Evolutionary conservation across 805 yeast species (phyloP), one percentile per base, ranked within the genome.

Genomic region (Candida arabinofermentans): DNA sequence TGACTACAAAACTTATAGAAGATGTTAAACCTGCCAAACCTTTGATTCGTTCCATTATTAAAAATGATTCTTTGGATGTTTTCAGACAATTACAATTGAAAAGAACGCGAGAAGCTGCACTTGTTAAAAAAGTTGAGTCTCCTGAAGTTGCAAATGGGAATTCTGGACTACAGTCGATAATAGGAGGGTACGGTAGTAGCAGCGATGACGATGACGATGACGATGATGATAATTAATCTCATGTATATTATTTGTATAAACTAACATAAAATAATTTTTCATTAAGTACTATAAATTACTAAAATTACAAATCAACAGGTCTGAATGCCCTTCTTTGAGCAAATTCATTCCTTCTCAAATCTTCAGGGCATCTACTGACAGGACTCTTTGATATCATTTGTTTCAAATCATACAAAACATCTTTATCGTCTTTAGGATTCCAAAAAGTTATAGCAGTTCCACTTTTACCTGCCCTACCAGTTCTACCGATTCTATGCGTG

Each of bases 401-500:
- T 56, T 69, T 68, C 54, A 81, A 59, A 47, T 74, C 81, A 40
- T 62, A 60, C 40, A 83, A 70, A 1, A 79, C 64, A 1, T 66
- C 74, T 12, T 64, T 61, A 51, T 84, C 90, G 4, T 71, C 71
- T 6, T 43, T 43, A 10, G 72, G 72, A 41, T 76, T 78, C 47
- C 89, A 60, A 49, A 86, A 85, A 0, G 96, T 84, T 10, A 81
- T 68, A 4, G 96, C 83, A 8, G 74, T 69, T 34, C 99, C 99
- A 5, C 58, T 59, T 36, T 76, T 78, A 0, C 97, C 98, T 0
- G 96, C 97, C 62, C 99, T 77, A 29, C 98, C 99, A 0, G 99
- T 91, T 65, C 99, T 80, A 43, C 99, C 99, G 38, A 91, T 83
- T 57, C 98, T 74, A 64, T 91, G 99, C 16, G 91, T 77, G 53